phyloP scores from a whole-genome alignment of 805 yeast species.

The Saccharomycodes ludwigii region DNA sequence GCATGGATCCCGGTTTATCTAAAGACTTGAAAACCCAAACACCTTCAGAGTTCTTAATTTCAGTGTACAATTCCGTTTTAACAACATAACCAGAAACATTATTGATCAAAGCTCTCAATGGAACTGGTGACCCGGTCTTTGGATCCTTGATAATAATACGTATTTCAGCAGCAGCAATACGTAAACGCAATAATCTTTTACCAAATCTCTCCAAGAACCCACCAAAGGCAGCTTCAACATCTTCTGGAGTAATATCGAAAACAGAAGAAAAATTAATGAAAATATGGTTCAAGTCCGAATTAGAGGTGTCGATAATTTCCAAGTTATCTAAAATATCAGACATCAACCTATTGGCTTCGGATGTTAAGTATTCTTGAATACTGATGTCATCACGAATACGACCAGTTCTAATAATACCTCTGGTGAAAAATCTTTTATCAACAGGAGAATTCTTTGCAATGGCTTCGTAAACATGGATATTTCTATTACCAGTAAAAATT shows the following conservation, averaged over 20 bases:
- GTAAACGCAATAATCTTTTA: conserved; percentile 88
- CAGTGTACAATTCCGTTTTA: conserved; percentile 88
- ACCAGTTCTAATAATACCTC: conserved; percentile 96
- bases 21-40: conserved; percentile 96
- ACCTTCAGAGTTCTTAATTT: conserved; percentile 81
- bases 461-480: conserved; percentile 95
- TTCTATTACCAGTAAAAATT: conserved; percentile 90
- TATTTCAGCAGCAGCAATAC: conserved; percentile 95
- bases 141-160: conserved; percentile 92
- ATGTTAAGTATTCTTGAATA: conserved; percentile 85
- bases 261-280: conserved; percentile 95
- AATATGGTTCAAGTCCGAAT: conserved; percentile 93
- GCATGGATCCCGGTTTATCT: conserved; percentile 95
- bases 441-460: conserved; percentile 85
- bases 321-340: conserved; percentile 89
- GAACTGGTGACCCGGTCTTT: conserved; percentile 78
- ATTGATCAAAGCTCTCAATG: conserved; percentile 91
- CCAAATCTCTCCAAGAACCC: conserved; percentile 97
- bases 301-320: conserved; percentile 86
- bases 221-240: conserved; percentile 95
- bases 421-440: conserved; percentile 90
- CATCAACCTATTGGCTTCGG: conserved; percentile 95
- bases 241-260: conserved; percentile 87
- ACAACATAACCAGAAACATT: conserved; percentile 97
- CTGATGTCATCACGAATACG: conserved; percentile 86